Percentiles rank a stretch among this genome's conserved stretches.
Evolutionary conservation across 768 basidiomycete species (phyloP).

Genomic region (Amanita muscaria): DNA sequence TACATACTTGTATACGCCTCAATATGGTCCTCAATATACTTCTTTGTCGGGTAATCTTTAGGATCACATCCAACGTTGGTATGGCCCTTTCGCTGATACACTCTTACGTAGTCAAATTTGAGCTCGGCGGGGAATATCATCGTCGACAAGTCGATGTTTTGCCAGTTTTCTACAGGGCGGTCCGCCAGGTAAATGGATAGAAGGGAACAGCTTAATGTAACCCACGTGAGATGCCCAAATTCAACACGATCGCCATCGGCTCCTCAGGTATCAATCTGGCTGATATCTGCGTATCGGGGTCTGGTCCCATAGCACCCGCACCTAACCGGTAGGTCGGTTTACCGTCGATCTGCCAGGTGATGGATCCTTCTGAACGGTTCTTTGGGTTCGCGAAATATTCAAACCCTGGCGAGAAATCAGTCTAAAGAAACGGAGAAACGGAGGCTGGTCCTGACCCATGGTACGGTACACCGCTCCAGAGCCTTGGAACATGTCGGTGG

Average conservation of each 20-base stretch:
- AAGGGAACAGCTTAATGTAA: not conserved
- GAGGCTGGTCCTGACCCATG: constrained; percentile 27
- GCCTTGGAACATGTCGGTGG: constrained; percentile 49
- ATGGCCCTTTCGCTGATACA: constrained; percentile 59
- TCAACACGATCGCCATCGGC: constrained; percentile 51
- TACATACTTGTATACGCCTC: constrained; percentile 52
- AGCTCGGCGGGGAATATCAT: constrained; percentile 65
- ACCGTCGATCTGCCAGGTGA: constrained; percentile 70
- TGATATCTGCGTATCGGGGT: constrained; percentile 38
- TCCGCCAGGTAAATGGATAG: not conserved
- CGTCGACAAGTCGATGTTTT: constrained; percentile 41
- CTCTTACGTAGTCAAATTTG: constrained; percentile 71
- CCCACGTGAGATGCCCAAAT: constrained; percentile 52
- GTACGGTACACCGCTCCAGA: constrained; percentile 41
- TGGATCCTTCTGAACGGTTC: constrained; percentile 45
- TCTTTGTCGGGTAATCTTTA: constrained; percentile 50
- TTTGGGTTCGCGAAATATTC: constrained; percentile 65
- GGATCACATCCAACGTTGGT: constrained; percentile 65
- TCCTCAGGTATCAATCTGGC: constrained; percentile 55
- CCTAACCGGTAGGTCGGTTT: constrained; percentile 39
- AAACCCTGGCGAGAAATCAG: constrained; percentile 37
- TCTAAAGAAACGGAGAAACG: not conserved
- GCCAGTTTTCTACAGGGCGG: constrained; percentile 48
- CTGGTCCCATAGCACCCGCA: constrained; percentile 40
- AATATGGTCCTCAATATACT: constrained; percentile 49